Evolutionary conservation across 1,284 basidiomycete species (phyloP).

Genomic region (Tilletia walkeri): DNA sequence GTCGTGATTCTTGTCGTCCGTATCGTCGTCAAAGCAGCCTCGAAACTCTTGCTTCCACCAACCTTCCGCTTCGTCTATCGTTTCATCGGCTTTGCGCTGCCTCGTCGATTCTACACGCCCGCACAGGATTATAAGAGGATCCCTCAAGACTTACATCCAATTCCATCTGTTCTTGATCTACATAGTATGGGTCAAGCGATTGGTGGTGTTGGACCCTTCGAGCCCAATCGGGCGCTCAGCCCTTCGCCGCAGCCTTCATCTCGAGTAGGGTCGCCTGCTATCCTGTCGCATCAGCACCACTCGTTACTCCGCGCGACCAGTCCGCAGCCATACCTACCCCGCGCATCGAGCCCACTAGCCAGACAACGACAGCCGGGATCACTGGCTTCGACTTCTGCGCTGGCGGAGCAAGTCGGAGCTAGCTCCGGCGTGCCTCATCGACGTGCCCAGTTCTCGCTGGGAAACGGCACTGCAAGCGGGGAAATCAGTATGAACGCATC

Average conservation of each 20-base stretch:
- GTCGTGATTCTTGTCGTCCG: constrained; percentile 67
- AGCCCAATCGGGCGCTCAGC: constrained; percentile 25
- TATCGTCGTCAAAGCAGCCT: constrained; percentile 60
- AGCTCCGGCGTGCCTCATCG: neutral
- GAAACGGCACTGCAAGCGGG: constrained; percentile 4
- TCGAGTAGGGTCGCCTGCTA: constrained; percentile 16
- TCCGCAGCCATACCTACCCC: constrained; percentile 16
- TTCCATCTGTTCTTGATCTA: constrained; percentile 34
- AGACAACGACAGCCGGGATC: neutral
- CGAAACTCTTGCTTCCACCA: constrained; percentile 39
- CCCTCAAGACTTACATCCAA: constrained; percentile 31
- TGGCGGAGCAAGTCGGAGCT: neutral
- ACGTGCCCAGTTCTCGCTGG: constrained; percentile 29
- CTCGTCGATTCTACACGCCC: constrained; percentile 41
- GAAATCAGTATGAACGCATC: neutral
- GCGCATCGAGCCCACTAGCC: constrained; percentile 30
- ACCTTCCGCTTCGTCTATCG: constrained; percentile 35
- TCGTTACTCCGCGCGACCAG: constrained; percentile 22
- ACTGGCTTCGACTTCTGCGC: neutral
- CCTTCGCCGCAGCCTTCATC: constrained; percentile 24
- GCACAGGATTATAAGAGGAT: constrained; percentile 40
- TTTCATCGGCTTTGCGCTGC: constrained; percentile 42
- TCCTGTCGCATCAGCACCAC: constrained; percentile 22
- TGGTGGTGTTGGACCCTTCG: constrained; percentile 26
- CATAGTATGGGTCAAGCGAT: constrained; percentile 35